Evolutionary conservation across 139 green algal species (phyloP), one percentile per base, ranked within the genome.

Genomic region (Nannochloris sp.): DNA sequence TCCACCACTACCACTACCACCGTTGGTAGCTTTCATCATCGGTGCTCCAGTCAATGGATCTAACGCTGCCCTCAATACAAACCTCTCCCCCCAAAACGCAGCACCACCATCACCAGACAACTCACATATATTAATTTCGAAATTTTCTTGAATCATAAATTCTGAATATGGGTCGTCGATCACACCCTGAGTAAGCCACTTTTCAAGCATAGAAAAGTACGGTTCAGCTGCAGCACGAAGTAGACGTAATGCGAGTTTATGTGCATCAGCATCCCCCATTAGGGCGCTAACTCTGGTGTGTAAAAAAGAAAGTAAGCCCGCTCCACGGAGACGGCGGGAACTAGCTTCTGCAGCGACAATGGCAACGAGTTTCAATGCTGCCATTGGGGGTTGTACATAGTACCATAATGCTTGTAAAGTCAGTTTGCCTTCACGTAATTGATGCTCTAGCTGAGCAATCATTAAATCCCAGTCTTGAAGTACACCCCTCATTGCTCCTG

Each of bases 391-490:
- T 70, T 90, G 85, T 64, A 76, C 78, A 57, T 94, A 88, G 71
- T 86, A 95, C 72, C 82, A 82, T 54, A 92, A 71, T 6, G 63
- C 76, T 57, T 85, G 79, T 27, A 96, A 75, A 31, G 76, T 86
- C 27, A 95, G 81, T 36, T 65, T 47, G 27, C 80, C 78, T 32
- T 57, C 42, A 33, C 78, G 74, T 51, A 86, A 67, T 70, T 88
- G 82, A 62, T 89, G 80, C 80, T 97, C 90, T 59, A 97, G 75
- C 81, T 95, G 90, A 8, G 85, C 80, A n/a, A 92, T 76, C 77
- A 95, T 78, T 23, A 95, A 72, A 39, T 82, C 60, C 82, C 83
- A 95, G 70, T 95, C 84, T 4, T 79, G 27, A 54, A 91, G 72
- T 51, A 92, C 72, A 30, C 65, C 25, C 25, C 83, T 64, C 77